Conservation (phyloP, 768 basidiomycete genomes). For the Heimioporus sp. region DNA sequence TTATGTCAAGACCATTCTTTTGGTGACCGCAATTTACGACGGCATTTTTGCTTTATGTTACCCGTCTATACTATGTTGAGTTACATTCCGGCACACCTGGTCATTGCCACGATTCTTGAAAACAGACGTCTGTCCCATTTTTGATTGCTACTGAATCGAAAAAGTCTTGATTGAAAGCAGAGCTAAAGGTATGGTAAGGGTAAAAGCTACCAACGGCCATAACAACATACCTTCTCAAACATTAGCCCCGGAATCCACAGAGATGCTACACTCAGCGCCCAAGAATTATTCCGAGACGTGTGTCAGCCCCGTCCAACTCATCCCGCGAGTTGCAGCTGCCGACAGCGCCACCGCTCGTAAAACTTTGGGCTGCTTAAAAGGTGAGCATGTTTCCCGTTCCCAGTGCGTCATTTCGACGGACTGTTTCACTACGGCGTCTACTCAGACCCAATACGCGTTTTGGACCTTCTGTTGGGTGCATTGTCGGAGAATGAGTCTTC, state of each 20-base stretch:
- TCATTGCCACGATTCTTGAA: too few relatives aligned
- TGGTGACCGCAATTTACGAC: slow-evolving; percentile 22
- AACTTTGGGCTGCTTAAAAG: slow-evolving; percentile 58
- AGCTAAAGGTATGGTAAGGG: too few relatives aligned
- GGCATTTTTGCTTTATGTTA: too few relatives aligned
- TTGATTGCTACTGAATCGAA: too few relatives aligned
- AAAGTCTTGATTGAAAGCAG: too few relatives aligned
- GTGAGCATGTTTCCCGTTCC: slow-evolving; percentile 32
- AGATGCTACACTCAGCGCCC: slow-evolving; percentile 75
- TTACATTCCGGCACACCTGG: too few relatives aligned
- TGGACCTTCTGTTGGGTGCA: slow-evolving; percentile 69
- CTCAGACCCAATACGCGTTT: slow-evolving; percentile 85
- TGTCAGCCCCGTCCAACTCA: slow-evolving; percentile 54
- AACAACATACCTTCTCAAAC: slow-evolving; percentile 79
- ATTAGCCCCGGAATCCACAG: slow-evolving; percentile 76
- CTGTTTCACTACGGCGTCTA: slow-evolving; percentile 72
- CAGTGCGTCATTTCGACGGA: slow-evolving; percentile 37
- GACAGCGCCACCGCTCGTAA: slow-evolving; percentile 78
- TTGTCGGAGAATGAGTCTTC: slow-evolving; percentile 61
- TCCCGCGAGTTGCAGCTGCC: background rate
- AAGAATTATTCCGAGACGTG: slow-evolving; percentile 67
- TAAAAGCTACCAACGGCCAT: too few relatives aligned
- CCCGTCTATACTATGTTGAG: too few relatives aligned
- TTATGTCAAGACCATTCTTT: slow-evolving; percentile 45
- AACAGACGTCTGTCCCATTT: too few relatives aligned